A percentile compares a stretch with the other conserved stretches of the same genome.
Evolutionary conservation across 495 filamentous ascomycete species (phyloP).

Genomic region (Delitschia confertaspora): DNA sequence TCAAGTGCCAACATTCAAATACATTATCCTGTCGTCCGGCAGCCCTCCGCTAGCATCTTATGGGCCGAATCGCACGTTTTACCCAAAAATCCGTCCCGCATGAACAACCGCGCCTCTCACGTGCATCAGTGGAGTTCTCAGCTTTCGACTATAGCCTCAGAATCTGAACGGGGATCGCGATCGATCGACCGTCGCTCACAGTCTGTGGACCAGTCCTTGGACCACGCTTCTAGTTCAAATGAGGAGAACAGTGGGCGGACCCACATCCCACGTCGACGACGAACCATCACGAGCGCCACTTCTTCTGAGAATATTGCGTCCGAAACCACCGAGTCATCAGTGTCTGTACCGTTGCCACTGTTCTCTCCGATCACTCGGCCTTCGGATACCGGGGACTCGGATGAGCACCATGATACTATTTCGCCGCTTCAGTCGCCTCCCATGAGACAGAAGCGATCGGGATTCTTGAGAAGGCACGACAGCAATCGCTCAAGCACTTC

Average conservation of each 20-base stretch:
- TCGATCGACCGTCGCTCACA: constrained; percentile 23
- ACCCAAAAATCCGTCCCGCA: constrained; percentile 29
- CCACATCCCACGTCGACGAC: constrained; percentile 10
- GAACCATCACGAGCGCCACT: constrained; percentile 22
- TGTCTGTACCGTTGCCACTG: constrained; percentile 21
- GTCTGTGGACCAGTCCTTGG: constrained; percentile 10
- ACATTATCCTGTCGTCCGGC: constrained; percentile 29
- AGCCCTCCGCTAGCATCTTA: constrained; percentile 28
- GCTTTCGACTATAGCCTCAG: constrained; percentile 36
- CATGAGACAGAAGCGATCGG: constrained; percentile 31
- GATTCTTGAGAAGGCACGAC: constrained; percentile 26
- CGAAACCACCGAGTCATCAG: constrained; percentile 17
- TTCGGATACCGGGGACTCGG: constrained; percentile 25
- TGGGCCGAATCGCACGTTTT: constrained; percentile 26
- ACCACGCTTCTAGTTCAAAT: background rate
- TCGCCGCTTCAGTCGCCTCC: constrained; percentile 33
- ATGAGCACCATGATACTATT: constrained; percentile 34
- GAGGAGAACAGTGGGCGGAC: constrained; percentile 6
- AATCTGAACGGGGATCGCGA: constrained; percentile 28
- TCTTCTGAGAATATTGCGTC: constrained; percentile 22
- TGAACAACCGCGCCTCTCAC: constrained; percentile 26
- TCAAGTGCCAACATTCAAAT: constrained; percentile 25
- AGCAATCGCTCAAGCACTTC: too few relatives aligned
- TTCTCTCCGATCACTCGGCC: constrained; percentile 24
- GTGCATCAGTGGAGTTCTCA: constrained; percentile 31